A percentile compares a stretch with the other conserved stretches of the same genome.
These are phyloP conservation scores for Tolypocladium inflatum DNA, from an alignment of 2,329 filamentous ascomycete genomes.

Conservation along the genomic window DNA sequence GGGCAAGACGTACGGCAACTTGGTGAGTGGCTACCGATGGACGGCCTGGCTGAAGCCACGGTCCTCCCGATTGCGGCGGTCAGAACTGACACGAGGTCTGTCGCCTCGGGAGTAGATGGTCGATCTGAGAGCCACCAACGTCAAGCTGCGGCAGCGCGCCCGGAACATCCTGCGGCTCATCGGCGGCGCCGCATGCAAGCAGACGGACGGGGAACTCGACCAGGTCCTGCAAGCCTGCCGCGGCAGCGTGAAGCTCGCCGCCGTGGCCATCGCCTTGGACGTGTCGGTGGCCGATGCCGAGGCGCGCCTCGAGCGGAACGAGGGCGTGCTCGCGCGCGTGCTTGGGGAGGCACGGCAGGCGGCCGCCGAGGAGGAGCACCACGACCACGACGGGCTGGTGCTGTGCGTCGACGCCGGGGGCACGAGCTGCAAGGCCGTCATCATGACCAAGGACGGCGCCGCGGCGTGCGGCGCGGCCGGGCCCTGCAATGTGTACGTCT, in stretches of 20 bases:
- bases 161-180: slow-evolving; percentile 13
- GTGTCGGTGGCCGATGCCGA: slow-evolving; percentile 10
- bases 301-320: slow-evolving; percentile 5
- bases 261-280: not conserved
- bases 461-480: slow-evolving; percentile 20
- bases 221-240: slow-evolving; percentile 5
- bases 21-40: slow-evolving; percentile 18
- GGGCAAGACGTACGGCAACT: slow-evolving; percentile 31
- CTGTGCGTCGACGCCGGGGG: slow-evolving; percentile 33
- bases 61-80: slow-evolving; percentile 6
- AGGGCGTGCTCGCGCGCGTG: slow-evolving; percentile 8
- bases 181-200: slow-evolving; percentile 6
- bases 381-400: slow-evolving; percentile 6
- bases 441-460: slow-evolving; percentile 15
- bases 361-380: too few relatives aligned
- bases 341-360: slow-evolving; percentile 4
- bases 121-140: slow-evolving; percentile 25
- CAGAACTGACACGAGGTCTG: not conserved
- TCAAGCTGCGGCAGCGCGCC: slow-evolving; percentile 19
- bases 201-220: slow-evolving; percentile 11
- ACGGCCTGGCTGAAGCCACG: not conserved
- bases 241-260: slow-evolving; percentile 6
- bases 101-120: slow-evolving; percentile 1
- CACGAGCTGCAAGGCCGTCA: slow-evolving; percentile 29
- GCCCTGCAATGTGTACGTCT: slow-evolving; percentile 24